phyloP scores from a whole-genome alignment of 352 stramenopile species.

The Phytophthora pseudosyringae region DNA sequence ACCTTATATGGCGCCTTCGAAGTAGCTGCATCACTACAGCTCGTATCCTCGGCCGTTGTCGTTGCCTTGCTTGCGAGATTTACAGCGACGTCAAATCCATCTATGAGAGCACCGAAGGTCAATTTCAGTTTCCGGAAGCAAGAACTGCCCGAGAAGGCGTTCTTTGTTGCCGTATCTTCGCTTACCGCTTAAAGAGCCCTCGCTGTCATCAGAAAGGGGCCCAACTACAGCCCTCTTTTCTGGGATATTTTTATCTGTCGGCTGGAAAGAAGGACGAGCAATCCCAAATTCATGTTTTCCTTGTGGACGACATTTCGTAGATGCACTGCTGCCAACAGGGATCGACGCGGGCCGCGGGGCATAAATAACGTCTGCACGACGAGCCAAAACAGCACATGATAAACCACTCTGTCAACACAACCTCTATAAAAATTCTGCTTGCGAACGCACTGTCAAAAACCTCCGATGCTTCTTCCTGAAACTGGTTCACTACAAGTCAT shows the following conservation, averaged over 20 bases:
- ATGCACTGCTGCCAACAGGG: slow-evolving; percentile 8
- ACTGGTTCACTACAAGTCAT: slow-evolving; percentile 43
- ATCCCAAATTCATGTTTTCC: slow-evolving; percentile 8
- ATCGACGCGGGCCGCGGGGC: slow-evolving; percentile 22
- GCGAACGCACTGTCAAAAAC: slow-evolving; percentile 71
- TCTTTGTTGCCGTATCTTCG: neutral
- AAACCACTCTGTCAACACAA: neutral
- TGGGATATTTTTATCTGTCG: slow-evolving; percentile 5
- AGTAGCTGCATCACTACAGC: neutral
- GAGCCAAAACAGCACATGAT: slow-evolving; percentile 8
- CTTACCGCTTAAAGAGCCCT: slow-evolving; percentile 54
- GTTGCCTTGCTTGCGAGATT: slow-evolving; percentile 18
- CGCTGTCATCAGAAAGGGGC: slow-evolving; percentile 36
- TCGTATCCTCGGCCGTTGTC: neutral
- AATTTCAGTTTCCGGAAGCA: slow-evolving; percentile 6
- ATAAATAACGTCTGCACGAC: slow-evolving; percentile 67
- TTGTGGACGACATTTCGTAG: slow-evolving; percentile 9
- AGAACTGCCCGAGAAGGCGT: neutral
- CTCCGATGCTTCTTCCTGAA: slow-evolving; percentile 65
- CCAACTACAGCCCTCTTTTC: slow-evolving; percentile 10
- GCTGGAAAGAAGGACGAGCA: slow-evolving; percentile 3
- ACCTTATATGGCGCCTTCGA: slow-evolving; percentile 20
- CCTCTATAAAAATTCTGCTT: slow-evolving; percentile 2
- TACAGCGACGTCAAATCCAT: slow-evolving; percentile 39
- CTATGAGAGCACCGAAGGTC: slow-evolving; percentile 11